Percentiles rank a stretch among this genome's conserved stretches.
Conservation (phyloP, 306 rosid species). For the Castanea sativa region DNA sequence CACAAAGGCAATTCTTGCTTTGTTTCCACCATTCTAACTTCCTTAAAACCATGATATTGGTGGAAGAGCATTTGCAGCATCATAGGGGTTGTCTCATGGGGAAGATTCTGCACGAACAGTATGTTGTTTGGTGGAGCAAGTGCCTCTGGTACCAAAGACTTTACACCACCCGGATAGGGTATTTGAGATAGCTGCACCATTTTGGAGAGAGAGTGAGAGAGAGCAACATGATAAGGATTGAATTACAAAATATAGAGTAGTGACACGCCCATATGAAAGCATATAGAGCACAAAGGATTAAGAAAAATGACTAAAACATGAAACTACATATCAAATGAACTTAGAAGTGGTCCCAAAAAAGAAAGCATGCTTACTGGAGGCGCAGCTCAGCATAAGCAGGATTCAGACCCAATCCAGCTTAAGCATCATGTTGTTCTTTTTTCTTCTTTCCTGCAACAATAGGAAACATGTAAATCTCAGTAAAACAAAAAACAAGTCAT, state of each 20-base stretch:
- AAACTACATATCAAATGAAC: not conserved
- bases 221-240: constrained; percentile 5
- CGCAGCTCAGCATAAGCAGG: constrained; percentile 72
- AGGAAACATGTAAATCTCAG: not conserved
- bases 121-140: constrained; percentile 97
- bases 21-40: constrained; percentile 96
- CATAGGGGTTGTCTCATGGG: constrained; percentile 83
- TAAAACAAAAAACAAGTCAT: not conserved
- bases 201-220: constrained; percentile 9
- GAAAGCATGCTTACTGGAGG: constrained; percentile 60
- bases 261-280: too few relatives aligned
- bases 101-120: constrained; percentile 90
- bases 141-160: constrained; percentile 79
- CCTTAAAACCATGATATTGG: constrained; percentile 89
- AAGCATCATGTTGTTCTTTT: constrained; percentile 89
- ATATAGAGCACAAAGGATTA: too few relatives aligned
- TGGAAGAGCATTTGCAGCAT: constrained; percentile 98
- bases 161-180: constrained; percentile 84
- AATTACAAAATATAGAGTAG: not conserved
- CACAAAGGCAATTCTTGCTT: constrained; percentile 95
- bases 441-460: constrained; percentile 68
- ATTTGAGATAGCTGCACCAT: constrained; percentile 58
- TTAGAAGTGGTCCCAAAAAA: not conserved
- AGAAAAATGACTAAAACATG: not conserved
- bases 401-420: constrained; percentile 74